Evolutionary conservation across 2,329 filamentous ascomycete genomes (phyloP).

Genomic region (Paecilomyces sp.): DNA sequence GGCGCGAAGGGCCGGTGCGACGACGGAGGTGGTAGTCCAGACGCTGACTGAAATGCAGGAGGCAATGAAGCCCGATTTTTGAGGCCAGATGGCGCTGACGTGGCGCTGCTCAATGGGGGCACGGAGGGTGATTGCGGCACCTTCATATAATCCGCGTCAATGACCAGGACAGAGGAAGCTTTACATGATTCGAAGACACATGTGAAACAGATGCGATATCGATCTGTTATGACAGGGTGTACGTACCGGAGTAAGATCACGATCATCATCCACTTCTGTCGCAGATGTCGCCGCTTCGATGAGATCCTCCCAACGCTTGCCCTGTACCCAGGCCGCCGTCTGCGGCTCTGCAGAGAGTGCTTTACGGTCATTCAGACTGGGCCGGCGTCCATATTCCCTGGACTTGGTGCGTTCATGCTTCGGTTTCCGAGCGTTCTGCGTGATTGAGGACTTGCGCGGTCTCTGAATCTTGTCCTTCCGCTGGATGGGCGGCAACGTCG

Average conservation of each 20-base stretch:
- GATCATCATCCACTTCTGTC: slow-evolving; percentile 80
- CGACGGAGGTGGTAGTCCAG: slow-evolving; percentile 30
- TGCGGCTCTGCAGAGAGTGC: slow-evolving; percentile 80
- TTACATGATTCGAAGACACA: not conserved
- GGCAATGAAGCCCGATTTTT: slow-evolving; percentile 57
- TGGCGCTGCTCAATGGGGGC: slow-evolving; percentile 29
- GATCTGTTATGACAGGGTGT: not conserved
- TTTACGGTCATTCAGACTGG: slow-evolving; percentile 71
- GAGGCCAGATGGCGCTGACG: slow-evolving; percentile 31
- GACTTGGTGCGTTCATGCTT: slow-evolving; percentile 79
- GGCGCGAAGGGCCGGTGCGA: slow-evolving; percentile 39
- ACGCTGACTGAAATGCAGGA: slow-evolving; percentile 47
- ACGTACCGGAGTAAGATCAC: slow-evolving; percentile 77
- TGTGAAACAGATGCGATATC: not conserved
- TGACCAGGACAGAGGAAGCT: not conserved
- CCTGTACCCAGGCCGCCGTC: slow-evolving; percentile 62
- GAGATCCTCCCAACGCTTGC: slow-evolving; percentile 92
- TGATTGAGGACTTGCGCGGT: slow-evolving; percentile 78
- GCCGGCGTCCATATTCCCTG: slow-evolving; percentile 63
- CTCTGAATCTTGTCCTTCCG: slow-evolving; percentile 63
- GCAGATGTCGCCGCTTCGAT: slow-evolving; percentile 92
- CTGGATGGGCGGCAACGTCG: slow-evolving; percentile 78
- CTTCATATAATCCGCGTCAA: slow-evolving; percentile 13
- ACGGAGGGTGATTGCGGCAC: slow-evolving; percentile 34
- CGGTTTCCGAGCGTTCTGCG: slow-evolving; percentile 65